These are phyloP conservation scores for Fomitopsis serialis DNA, from an alignment of 768 basidiomycete genomes.

Conservation along the genomic window DNA sequence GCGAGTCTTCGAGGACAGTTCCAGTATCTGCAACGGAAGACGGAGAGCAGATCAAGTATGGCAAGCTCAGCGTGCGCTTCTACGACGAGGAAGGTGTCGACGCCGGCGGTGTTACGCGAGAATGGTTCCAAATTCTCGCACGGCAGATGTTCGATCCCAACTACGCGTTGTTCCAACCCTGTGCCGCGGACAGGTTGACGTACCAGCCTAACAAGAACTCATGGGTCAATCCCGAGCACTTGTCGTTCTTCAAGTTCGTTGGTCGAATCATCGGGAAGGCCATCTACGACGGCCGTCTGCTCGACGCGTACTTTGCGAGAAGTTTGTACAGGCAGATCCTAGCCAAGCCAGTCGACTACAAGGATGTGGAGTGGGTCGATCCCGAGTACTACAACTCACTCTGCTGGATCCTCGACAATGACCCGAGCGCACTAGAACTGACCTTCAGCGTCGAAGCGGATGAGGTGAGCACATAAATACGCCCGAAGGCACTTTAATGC, in stretches of 20 bases:
- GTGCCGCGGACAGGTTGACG: conserved; percentile 89
- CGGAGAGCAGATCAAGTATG: conserved; percentile 97
- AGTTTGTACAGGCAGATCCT: conserved; percentile 94
- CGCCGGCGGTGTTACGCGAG: conserved; percentile 94
- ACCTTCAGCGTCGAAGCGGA: conserved; percentile 96
- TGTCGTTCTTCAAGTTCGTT: conserved; percentile 98
- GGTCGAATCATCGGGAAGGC: conserved; percentile 97
- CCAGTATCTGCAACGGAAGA: conserved; percentile 83
- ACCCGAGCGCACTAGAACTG: conserved; percentile 78
- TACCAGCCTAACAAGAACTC: conserved; percentile 96
- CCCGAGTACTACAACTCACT: conserved; percentile 98
- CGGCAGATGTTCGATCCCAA: conserved; percentile 99
- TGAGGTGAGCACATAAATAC: conserved; percentile 49
- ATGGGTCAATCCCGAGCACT: conserved; percentile 91
- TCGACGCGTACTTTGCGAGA: conserved; percentile 97
- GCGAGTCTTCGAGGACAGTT: conserved; percentile 97
- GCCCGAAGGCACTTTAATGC: not conserved
- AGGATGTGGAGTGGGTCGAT: conserved; percentile 96
- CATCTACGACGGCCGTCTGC: conserved; percentile 90
- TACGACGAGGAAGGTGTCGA: conserved; percentile 98
- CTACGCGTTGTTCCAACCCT: conserved; percentile 97
- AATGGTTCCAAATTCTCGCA: conserved; percentile 98
- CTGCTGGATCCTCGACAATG: conserved; percentile 98
- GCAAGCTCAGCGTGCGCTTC: conserved; percentile 94
- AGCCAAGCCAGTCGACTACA: conserved; percentile 91